Conservation (phyloP, 257 asterid genomes). For the Forsythia viridissima region DNA sequence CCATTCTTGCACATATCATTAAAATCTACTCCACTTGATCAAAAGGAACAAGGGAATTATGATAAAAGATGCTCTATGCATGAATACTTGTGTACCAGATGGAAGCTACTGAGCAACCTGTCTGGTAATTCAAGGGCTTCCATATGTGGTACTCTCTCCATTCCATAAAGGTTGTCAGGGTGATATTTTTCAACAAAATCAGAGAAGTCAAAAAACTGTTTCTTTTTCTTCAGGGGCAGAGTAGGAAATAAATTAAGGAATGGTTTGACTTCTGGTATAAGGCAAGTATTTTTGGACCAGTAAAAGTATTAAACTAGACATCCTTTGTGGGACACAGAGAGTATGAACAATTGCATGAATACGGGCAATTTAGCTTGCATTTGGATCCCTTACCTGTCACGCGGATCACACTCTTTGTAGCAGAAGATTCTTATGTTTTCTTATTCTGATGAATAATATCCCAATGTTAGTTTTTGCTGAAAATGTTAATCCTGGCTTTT, state of each 20-base stretch:
- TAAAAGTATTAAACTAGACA: not conserved
- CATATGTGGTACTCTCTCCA: not conserved
- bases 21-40: not conserved
- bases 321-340: not conserved
- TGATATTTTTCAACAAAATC: not conserved
- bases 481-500: slow-evolving; percentile 12
- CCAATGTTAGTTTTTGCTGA: not conserved
- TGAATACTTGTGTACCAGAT: not conserved
- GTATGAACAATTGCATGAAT: not conserved
- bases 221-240: not conserved
- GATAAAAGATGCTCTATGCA: not conserved
- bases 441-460: not conserved
- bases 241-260: not conserved
- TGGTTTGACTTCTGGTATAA: not conserved
- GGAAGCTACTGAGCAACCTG: not conserved
- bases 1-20: not conserved
- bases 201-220: not conserved
- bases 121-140: not conserved
- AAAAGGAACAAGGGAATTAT: not conserved
- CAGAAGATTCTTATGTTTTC: not conserved
- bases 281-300: not conserved
- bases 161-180: not conserved
- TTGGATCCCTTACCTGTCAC: not conserved
- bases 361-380: not conserved
- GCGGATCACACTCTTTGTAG: not conserved